These are phyloP conservation scores for Phyllosticta citribraziliensis DNA, from an alignment of 2,329 filamentous ascomycete species.

Conservation along the genomic window DNA sequence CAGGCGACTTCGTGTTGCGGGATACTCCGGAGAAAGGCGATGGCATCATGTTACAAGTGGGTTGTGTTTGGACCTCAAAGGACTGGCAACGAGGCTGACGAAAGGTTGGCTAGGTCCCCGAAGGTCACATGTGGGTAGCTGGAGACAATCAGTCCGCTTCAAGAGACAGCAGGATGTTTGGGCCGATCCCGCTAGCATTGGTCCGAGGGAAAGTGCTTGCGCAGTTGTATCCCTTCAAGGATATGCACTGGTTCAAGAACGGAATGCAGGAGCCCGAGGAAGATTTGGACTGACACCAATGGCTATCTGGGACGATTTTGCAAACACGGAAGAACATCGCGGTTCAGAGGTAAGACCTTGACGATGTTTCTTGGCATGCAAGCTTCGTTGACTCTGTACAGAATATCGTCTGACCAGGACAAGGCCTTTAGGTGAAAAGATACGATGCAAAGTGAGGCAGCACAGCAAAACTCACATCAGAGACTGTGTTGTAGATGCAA, in stretches of 20 bases:
- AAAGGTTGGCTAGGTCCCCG: conserved; percentile 55
- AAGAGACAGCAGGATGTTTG: conserved; percentile 76
- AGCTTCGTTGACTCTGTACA: not conserved
- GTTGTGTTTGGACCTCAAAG: not conserved
- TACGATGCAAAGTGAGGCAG: not conserved
- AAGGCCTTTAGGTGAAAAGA: not conserved
- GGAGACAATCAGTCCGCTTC: conserved; percentile 83
- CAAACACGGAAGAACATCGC: not conserved
- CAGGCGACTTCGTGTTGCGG: conserved; percentile 60
- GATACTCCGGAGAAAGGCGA: conserved; percentile 43
- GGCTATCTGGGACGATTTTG: not conserved
- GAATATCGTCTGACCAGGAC: not conserved
- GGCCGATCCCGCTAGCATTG: conserved; percentile 75
- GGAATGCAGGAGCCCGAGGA: conserved; percentile 4
- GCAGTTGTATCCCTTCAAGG: not conserved
- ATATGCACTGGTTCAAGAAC: conserved; percentile 3
- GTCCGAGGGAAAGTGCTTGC: conserved; percentile 69
- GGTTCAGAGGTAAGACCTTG: not conserved
- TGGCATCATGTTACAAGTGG: conserved; percentile 54
- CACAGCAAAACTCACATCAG: not conserved
- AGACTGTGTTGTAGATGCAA: not conserved
- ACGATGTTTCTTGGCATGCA: not conserved
- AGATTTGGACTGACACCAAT: not conserved
- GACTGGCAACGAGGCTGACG: not conserved
- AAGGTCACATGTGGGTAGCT: conserved; percentile 83